Conservation (phyloP, 2,329 filamentous ascomycete genomes). For the Boeremia exigua region DNA sequence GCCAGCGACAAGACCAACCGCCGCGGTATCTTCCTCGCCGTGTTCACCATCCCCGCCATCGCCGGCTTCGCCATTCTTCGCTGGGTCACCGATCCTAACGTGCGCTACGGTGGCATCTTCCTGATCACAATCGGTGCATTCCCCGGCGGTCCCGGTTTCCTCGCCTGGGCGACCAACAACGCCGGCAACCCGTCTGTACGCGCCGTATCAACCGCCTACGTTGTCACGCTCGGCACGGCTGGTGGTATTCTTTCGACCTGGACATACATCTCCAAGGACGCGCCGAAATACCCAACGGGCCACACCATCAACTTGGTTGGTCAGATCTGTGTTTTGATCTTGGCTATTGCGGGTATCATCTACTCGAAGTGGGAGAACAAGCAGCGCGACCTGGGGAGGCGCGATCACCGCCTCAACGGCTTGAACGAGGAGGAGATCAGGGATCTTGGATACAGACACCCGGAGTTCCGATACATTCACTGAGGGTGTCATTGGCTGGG, state of each 20-base stretch:
- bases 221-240: slow-evolving; percentile 71
- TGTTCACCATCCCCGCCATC: slow-evolving; percentile 51
- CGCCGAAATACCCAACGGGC: slow-evolving; percentile 72
- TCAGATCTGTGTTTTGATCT: slow-evolving; percentile 54
- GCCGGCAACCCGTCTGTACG: slow-evolving; percentile 62
- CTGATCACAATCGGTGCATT: slow-evolving; percentile 64
- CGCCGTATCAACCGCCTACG: slow-evolving; percentile 62
- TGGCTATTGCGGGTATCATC: slow-evolving; percentile 57
- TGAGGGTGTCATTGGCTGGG: slow-evolving; percentile 24
- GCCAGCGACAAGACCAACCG: slow-evolving; percentile 47
- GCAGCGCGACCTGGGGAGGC: slow-evolving; percentile 55
- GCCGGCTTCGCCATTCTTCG: slow-evolving; percentile 61
- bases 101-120: slow-evolving; percentile 62
- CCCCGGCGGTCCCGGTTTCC: slow-evolving; percentile 63
- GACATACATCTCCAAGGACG: slow-evolving; percentile 62
- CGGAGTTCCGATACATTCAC: slow-evolving; percentile 63
- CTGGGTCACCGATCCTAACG: slow-evolving; percentile 63
- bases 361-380: slow-evolving; percentile 64
- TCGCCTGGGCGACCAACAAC: slow-evolving; percentile 67
- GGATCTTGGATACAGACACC: slow-evolving; percentile 61
- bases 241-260: slow-evolving; percentile 65
- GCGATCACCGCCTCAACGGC: slow-evolving; percentile 58
- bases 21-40: slow-evolving; percentile 47
- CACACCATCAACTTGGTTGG: slow-evolving; percentile 69
- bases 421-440: slow-evolving; percentile 55